Evolutionary conservation across 2,329 filamentous ascomycete genomes (phyloP).

Genomic region (Aspergillaceae sp.): DNA sequence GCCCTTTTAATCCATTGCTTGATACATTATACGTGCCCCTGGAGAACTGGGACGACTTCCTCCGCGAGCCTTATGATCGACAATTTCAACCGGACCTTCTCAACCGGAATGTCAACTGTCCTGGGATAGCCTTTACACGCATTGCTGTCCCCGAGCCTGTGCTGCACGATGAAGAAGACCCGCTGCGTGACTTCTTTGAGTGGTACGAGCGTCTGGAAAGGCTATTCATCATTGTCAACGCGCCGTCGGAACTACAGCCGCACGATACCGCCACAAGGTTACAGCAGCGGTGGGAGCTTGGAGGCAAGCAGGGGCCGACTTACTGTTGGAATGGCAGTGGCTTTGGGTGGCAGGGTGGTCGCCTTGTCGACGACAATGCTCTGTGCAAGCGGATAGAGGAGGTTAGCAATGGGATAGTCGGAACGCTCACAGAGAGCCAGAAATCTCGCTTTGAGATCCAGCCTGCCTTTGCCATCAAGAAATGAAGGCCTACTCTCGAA

Average conservation of each 20-base stretch:
- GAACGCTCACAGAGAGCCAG: background rate
- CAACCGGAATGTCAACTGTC: background rate
- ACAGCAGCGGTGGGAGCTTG: background rate
- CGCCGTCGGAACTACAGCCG: background rate
- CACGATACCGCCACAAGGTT: background rate
- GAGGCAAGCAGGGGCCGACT: background rate
- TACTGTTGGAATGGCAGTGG: background rate
- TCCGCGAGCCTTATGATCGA: background rate
- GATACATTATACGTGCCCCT: background rate
- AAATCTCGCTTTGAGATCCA: background rate
- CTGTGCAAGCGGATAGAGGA: background rate
- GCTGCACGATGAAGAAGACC: background rate
- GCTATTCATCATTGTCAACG: background rate
- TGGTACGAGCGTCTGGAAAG: background rate
- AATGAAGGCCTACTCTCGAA: background rate
- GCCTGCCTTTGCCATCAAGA: background rate
- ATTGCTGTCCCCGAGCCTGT: background rate
- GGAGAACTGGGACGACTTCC: background rate
- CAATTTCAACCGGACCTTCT: background rate
- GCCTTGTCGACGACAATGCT: background rate
- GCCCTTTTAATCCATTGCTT: background rate
- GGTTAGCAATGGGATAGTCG: background rate
- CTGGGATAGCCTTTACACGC: background rate
- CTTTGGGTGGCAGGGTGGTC: background rate
- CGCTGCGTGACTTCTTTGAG: background rate